Conservation (phyloP, 2,329 filamentous ascomycete genomes). For the Rhexocercosporidium sp. region DNA sequence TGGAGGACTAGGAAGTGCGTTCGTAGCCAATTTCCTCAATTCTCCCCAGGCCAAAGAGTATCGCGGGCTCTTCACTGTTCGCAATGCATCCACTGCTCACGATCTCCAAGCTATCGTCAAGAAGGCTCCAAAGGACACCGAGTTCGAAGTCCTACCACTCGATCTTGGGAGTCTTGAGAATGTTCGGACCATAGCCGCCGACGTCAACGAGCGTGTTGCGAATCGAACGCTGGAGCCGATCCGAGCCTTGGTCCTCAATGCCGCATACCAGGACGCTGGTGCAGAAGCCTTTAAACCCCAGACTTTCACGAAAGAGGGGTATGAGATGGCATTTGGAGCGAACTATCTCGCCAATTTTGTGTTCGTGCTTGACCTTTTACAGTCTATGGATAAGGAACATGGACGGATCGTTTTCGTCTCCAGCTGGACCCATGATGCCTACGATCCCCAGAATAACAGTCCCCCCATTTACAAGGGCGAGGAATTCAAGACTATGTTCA, state of each 20-base stretch:
- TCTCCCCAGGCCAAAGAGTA: constrained; percentile 14
- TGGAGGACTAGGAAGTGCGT: constrained; percentile 26
- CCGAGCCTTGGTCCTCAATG: constrained; percentile 36
- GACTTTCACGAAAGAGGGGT: constrained; percentile 43
- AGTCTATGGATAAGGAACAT: constrained; percentile 43
- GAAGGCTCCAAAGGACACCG: constrained; percentile 9
- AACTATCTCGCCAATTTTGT: constrained; percentile 46
- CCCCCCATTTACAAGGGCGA: constrained; percentile 5
- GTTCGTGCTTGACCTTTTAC: constrained; percentile 42
- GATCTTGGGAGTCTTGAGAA: constrained; percentile 25
- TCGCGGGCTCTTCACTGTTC: constrained; percentile 26
- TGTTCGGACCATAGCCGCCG: constrained; percentile 23
- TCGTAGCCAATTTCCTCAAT: constrained; percentile 21
- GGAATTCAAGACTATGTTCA: constrained; percentile 40
- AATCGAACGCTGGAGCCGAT: constrained; percentile 31
- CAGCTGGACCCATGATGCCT: constrained; percentile 34
- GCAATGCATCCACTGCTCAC: constrained; percentile 17
- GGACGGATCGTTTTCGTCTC: constrained; percentile 43
- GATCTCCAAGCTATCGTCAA: constrained; percentile 19
- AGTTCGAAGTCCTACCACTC: constrained; percentile 16
- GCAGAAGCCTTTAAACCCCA: constrained; percentile 24
- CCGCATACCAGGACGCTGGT: constrained; percentile 30
- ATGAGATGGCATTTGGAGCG: constrained; percentile 42
- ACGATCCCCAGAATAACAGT: constrained; percentile 11
- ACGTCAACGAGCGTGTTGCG: constrained; percentile 34